Percentiles rank a stretch among this genome's conserved stretches.
phyloP scores from a whole-genome alignment of 2,329 filamentous ascomycete genomes.

The Nigrospora sphaerica region DNA sequence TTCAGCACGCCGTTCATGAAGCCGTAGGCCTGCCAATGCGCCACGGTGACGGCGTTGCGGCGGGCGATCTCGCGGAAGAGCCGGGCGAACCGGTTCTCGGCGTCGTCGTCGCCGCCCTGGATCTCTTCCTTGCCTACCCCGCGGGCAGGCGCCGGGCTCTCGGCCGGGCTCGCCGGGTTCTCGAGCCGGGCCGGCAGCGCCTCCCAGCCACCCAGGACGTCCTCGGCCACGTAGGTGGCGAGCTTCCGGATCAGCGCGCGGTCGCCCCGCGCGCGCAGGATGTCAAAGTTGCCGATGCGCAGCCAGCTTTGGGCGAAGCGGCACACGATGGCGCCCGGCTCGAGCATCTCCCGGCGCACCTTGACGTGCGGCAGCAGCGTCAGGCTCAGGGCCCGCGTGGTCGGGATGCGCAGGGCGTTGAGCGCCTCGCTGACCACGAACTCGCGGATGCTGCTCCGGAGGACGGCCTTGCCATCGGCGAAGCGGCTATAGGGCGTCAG shows the following conservation, averaged over 20 bases:
- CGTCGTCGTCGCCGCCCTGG: slow-evolving; percentile 59
- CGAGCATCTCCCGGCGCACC: slow-evolving; percentile 71
- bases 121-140: slow-evolving; percentile 49
- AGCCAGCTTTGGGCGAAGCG: slow-evolving; percentile 91
- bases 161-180: slow-evolving; percentile 41
- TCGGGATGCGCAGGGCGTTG: slow-evolving; percentile 77
- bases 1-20: slow-evolving; percentile 99
- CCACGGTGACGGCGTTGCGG: slow-evolving; percentile 81
- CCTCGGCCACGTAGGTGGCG: slow-evolving; percentile 77
- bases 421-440: slow-evolving; percentile 88
- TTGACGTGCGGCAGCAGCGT: slow-evolving; percentile 66
- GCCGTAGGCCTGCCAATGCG: slow-evolving; percentile 95
- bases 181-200: slow-evolving; percentile 59
- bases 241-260: slow-evolving; percentile 65
- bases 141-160: slow-evolving; percentile 35
- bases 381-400: slow-evolving; percentile 78
- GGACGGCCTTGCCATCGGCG: slow-evolving; percentile 88
- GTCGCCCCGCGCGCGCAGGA: slow-evolving; percentile 78
- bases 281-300: slow-evolving; percentile 89
- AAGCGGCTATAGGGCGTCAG: slow-evolving; percentile 93
- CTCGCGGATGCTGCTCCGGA: slow-evolving; percentile 88
- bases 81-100: slow-evolving; percentile 81
- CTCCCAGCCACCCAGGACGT: slow-evolving; percentile 85
- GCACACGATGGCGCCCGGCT: slow-evolving; percentile 88
- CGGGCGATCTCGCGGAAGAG: slow-evolving; percentile 83